Conservation (phyloP, 148 eudicot species). For the Polygonum maritimum region DNA sequence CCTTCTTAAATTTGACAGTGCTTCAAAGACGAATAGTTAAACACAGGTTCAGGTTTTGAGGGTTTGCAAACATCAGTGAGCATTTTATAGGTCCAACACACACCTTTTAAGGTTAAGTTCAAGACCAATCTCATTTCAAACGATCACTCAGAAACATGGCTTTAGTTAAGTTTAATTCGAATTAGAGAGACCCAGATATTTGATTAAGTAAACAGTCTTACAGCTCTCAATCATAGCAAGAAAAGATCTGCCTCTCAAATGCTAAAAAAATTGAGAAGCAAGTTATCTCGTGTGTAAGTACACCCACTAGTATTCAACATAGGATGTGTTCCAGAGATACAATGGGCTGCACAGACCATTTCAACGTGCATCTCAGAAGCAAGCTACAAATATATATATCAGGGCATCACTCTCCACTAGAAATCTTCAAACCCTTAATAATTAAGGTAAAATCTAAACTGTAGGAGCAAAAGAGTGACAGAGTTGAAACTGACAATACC, state of each 20-base stretch:
- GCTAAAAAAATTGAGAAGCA: not conserved
- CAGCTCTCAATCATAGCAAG: not conserved
- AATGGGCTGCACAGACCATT: not conserved
- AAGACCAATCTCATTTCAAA: not conserved
- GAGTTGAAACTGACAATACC: not conserved
- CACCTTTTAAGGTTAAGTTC: not conserved
- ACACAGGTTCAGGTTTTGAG: not conserved
- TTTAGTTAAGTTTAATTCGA: not conserved
- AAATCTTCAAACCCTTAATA: not conserved
- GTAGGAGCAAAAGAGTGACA: not conserved
- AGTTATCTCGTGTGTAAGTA: not conserved
- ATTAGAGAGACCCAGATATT: not conserved
- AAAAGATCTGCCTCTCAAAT: conserved; percentile 2
- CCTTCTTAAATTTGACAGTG: too few species aligned
- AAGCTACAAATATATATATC: not conserved
- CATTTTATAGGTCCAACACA: not conserved
- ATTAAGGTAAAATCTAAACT: not conserved
- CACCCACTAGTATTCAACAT: not conserved
- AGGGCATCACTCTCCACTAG: not conserved
- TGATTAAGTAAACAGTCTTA: not conserved
- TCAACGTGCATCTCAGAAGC: not conserved
- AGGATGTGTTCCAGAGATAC: conserved; percentile 5
- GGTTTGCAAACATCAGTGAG: not conserved
- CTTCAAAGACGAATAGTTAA: too few species aligned
- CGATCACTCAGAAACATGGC: not conserved